These are phyloP conservation scores for Trichoderma brevicompactum DNA, from an alignment of 2,329 filamentous ascomycete species.

Conservation along the genomic window DNA sequence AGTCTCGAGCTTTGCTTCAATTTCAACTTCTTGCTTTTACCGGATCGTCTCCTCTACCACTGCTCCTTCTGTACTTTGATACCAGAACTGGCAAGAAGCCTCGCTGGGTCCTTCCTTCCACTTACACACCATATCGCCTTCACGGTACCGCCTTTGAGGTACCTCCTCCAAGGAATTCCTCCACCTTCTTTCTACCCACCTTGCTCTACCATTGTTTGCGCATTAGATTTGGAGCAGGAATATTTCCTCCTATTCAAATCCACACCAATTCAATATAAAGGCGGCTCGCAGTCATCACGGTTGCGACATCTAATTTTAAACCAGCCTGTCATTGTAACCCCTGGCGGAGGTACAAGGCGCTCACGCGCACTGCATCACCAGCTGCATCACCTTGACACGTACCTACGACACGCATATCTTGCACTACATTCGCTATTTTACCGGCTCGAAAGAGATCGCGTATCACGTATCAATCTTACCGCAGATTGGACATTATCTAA, in stretches of 20 bases:
- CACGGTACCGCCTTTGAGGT: not conserved
- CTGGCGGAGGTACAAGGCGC: constrained; percentile 13
- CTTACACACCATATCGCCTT: constrained; percentile 22
- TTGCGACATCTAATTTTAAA: constrained; percentile 2
- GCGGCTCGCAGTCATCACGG: not conserved
- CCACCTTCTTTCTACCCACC: not conserved
- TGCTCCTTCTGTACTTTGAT: constrained; percentile 13
- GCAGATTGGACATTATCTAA: not conserved
- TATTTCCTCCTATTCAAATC: not conserved
- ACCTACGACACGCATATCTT: constrained; percentile 26
- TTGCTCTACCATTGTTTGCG: not conserved
- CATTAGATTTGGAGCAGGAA: not conserved
- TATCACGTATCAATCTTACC: constrained; percentile 18
- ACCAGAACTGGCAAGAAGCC: not conserved
- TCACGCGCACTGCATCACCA: constrained; percentile 25
- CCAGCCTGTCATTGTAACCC: constrained; percentile 2
- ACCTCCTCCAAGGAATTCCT: not conserved
- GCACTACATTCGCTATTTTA: constrained; percentile 25
- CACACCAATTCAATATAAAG: not conserved
- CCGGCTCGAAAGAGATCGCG: constrained; percentile 19
- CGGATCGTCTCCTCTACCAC: not conserved
- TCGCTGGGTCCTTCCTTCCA: constrained; percentile 19
- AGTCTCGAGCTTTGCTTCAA: not conserved
- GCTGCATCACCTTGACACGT: constrained; percentile 19
- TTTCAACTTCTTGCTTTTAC: not conserved